phyloP scores from a whole-genome alignment of 208 protist species.

The Trypanosoma brucei region DNA sequence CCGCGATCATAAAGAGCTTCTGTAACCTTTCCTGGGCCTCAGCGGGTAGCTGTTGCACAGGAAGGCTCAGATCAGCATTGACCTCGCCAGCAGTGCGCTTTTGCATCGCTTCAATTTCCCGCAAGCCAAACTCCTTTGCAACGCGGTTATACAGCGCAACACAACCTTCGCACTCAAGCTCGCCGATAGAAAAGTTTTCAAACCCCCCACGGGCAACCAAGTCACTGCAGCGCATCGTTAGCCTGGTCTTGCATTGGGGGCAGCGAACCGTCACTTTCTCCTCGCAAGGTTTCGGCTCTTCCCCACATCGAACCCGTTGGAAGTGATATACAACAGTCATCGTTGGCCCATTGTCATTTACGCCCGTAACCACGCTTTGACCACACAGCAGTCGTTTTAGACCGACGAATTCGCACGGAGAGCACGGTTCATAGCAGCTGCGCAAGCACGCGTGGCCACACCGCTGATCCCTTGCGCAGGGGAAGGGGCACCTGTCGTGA shows the following conservation, averaged over 20 bases:
- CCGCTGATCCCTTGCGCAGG: constrained; percentile 45
- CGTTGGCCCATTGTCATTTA: constrained; percentile 32
- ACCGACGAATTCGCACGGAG: constrained; percentile 66
- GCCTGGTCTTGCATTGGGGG: constrained; percentile 54
- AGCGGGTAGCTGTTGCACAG: constrained; percentile 36
- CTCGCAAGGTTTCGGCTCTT: constrained; percentile 39
- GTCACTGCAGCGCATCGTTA: constrained; percentile 47
- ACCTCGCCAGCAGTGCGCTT: not conserved
- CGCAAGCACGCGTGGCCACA: constrained; percentile 74
- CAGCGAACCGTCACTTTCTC: constrained; percentile 55
- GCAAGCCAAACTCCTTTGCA: constrained; percentile 45
- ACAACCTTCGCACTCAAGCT: constrained; percentile 66
- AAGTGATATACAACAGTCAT: constrained; percentile 70
- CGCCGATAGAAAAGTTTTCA: constrained; percentile 22
- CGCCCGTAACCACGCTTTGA: constrained; percentile 72
- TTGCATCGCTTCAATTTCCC: constrained; percentile 21
- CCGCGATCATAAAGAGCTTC: constrained; percentile 27
- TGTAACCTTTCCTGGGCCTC: constrained; percentile 53
- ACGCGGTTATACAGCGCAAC: constrained; percentile 78
- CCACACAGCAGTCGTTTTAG: constrained; percentile 70
- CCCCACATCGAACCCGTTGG: constrained; percentile 56
- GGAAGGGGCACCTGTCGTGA: constrained; percentile 70
- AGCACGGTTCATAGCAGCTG: constrained; percentile 61
- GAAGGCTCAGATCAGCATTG: constrained; percentile 24
- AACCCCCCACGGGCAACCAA: constrained; percentile 31